Conservation (phyloP, 2,329 filamentous ascomycete genomes). For the Xylaria digitata region DNA sequence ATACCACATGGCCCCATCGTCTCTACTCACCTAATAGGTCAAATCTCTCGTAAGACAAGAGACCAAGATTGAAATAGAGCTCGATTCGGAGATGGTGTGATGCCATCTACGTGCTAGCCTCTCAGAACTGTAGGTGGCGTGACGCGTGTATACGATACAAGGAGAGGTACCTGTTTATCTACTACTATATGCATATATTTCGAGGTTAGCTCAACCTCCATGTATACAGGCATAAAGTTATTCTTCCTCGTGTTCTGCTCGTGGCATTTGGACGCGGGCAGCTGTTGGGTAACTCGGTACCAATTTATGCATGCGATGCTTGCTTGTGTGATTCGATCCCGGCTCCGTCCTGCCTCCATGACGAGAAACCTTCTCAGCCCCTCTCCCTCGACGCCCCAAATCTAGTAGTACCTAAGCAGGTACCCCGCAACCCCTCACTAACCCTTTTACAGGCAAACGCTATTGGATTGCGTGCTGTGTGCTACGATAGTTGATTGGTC, state of each 20-base stretch:
- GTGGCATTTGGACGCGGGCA: neutral
- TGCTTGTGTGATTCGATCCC: conserved; percentile 9
- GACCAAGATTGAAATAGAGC: neutral
- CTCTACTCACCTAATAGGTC: neutral
- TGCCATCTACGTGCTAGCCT: too few relatives aligned
- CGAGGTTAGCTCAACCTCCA: neutral
- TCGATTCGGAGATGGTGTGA: too few relatives aligned
- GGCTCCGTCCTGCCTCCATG: conserved; percentile 1
- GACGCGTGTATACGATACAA: conserved; percentile 12
- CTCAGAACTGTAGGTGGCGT: neutral
- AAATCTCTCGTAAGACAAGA: neutral
- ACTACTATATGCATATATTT: neutral
- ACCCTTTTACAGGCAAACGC: conserved; percentile 39
- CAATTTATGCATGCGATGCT: conserved; percentile 1
- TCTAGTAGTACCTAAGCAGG: too few relatives aligned
- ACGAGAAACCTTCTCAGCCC: conserved; percentile 19
- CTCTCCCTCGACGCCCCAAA: conserved; percentile 15
- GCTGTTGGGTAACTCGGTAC: conserved; percentile 18
- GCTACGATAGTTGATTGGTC: conserved; percentile 46
- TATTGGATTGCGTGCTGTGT: conserved; percentile 51
- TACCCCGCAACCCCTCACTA: conserved; percentile 47
- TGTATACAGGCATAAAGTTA: too few relatives aligned
- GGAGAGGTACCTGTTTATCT: neutral
- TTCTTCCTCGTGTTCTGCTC: neutral
- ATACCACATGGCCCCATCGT: too few relatives aligned